Evolutionary conservation across 2,329 filamentous ascomycete species (phyloP).

Genomic region (Paraphoma chrysanthemicola): DNA sequence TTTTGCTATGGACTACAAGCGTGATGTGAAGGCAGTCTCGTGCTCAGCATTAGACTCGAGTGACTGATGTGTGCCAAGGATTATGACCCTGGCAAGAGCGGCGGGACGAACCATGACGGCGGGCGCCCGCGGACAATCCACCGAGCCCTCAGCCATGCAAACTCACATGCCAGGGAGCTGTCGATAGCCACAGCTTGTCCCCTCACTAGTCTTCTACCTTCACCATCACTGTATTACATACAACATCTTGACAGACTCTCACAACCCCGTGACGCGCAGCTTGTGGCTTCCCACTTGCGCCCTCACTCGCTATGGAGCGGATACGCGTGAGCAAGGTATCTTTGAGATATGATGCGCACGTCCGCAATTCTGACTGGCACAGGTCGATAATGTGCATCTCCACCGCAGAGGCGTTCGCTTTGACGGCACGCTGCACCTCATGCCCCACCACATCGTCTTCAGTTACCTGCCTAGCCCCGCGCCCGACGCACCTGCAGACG

Average conservation of each 20-base stretch:
- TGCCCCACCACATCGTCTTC: constrained; percentile 70
- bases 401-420: constrained; percentile 63
- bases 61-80: constrained; percentile 29
- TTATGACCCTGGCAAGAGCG: constrained; percentile 18
- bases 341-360: neutral
- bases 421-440: constrained; percentile 67
- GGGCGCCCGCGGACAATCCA: constrained; percentile 28
- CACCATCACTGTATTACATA: constrained; percentile 7
- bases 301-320: constrained; percentile 49
- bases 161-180: constrained; percentile 9
- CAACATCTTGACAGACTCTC: neutral
- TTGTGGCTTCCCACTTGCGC: constrained; percentile 1
- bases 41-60: neutral
- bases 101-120: constrained; percentile 31
- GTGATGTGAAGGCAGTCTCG: neutral
- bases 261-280: neutral
- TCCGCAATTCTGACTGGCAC: constrained; percentile 14
- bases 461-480: constrained; percentile 58
- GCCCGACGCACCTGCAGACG: constrained; percentile 42
- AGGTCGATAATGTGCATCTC: constrained; percentile 69
- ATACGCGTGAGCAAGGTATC: constrained; percentile 55
- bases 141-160: constrained; percentile 18
- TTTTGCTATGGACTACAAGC: neutral
- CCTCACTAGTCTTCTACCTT: neutral
- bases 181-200: constrained; percentile 4